These are phyloP conservation scores for Nicotiana benthamiana DNA, from an alignment of 257 asterid genomes.

Conservation along the genomic window DNA sequence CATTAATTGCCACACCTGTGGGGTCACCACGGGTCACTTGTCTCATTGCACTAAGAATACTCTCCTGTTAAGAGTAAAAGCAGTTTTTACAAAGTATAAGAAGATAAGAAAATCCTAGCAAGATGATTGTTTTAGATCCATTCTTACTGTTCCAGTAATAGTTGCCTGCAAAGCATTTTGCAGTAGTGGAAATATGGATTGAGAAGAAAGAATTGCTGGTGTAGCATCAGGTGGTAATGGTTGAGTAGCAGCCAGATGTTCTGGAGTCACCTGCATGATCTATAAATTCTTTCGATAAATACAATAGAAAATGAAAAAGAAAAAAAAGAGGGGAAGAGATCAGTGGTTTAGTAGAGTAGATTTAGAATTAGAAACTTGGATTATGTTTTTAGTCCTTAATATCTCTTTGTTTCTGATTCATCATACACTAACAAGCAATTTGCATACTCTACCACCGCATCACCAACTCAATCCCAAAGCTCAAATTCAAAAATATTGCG, in stretches of 20 bases:
- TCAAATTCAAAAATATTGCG: not conserved
- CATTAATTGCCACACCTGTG: conserved; percentile 40
- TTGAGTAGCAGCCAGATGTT: conserved; percentile 27
- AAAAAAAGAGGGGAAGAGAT: not conserved
- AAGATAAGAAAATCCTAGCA: not conserved
- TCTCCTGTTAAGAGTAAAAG: conserved; percentile 41
- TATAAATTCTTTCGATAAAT: conserved; percentile 5
- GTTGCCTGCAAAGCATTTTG: conserved; percentile 60
- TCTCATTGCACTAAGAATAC: conserved; percentile 55
- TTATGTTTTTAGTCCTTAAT: not conserved
- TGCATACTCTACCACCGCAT: not conserved
- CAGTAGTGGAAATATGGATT: conserved; percentile 45
- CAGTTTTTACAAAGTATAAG: not conserved
- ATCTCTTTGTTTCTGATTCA: not conserved
- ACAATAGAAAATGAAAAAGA: not conserved
- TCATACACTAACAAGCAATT: not conserved
- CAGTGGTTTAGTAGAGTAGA: not conserved
- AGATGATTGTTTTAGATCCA: conserved; percentile 7
- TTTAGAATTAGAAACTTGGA: not conserved
- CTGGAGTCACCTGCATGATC: conserved; percentile 54
- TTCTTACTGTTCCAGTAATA: conserved; percentile 64
- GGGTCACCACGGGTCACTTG: conserved; percentile 47
- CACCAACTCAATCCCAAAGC: not conserved
- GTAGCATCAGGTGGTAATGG: conserved; percentile 41
- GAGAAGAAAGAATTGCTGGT: conserved; percentile 36